Conservation (phyloP, 768 basidiomycete genomes). For the Russula compacta region DNA sequence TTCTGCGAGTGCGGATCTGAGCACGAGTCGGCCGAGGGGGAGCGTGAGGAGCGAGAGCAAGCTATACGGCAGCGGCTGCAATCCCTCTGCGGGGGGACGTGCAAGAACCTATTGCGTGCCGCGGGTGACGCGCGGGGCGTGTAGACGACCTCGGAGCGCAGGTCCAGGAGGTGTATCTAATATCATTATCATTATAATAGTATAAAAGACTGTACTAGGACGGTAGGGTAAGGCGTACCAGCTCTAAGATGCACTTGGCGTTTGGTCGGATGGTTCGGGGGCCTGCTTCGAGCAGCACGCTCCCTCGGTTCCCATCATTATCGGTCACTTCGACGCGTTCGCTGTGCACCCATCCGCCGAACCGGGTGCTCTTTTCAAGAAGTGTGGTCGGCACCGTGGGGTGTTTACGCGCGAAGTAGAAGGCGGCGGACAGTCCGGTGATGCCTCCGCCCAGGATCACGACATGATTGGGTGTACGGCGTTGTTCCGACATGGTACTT, state of each 20-base stretch:
- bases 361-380: slow-evolving; percentile 50
- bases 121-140: slow-evolving; percentile 61
- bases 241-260: slow-evolving; percentile 60
- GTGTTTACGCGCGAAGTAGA: slow-evolving; percentile 61
- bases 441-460: slow-evolving; percentile 75
- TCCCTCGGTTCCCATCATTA: slow-evolving; percentile 24
- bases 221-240: slow-evolving; percentile 43
- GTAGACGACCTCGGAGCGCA: slow-evolving; percentile 52
- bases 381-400: slow-evolving; percentile 52
- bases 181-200: not conserved
- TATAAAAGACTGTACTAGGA: not conserved
- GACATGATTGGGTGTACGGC: slow-evolving; percentile 30
- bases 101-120: slow-evolving; percentile 69
- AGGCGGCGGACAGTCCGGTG: slow-evolving; percentile 74
- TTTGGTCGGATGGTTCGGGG: slow-evolving; percentile 81
- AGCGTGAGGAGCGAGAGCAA: slow-evolving; percentile 31
- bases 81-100: slow-evolving; percentile 43
- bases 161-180: slow-evolving; percentile 68
- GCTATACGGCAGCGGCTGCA: slow-evolving; percentile 42
- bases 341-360: slow-evolving; percentile 85
- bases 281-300: slow-evolving; percentile 71
- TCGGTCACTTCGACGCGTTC: slow-evolving; percentile 39
- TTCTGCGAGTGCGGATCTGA: slow-evolving; percentile 51
- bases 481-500: not conserved
- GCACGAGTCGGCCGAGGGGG: slow-evolving; percentile 35